Evolutionary conservation across 2,329 filamentous ascomycete species (phyloP).

Genomic region (Nakataea oryzae): DNA sequence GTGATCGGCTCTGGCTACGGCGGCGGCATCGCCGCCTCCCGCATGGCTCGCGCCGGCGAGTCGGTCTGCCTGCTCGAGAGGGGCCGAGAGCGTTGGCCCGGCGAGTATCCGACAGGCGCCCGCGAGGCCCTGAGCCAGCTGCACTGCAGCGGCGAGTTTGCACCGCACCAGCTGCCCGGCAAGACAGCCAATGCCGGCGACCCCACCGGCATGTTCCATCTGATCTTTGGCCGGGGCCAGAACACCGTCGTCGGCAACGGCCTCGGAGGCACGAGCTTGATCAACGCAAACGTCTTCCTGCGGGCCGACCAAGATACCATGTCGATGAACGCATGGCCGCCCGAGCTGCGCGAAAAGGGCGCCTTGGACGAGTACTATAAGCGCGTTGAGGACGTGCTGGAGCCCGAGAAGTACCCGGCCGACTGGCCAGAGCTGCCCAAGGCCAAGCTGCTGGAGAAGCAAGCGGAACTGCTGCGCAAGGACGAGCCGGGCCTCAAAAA

Average conservation of each 20-base stretch:
- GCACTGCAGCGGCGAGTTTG: constrained; percentile 44
- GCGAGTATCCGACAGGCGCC: constrained; percentile 46
- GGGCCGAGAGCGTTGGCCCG: constrained; percentile 55
- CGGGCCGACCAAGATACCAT: constrained; percentile 46
- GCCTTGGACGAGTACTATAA: constrained; percentile 43
- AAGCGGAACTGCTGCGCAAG: constrained; percentile 34
- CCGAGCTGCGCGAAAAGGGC: constrained; percentile 36
- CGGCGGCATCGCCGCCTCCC: constrained; percentile 53
- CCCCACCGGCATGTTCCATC: constrained; percentile 51
- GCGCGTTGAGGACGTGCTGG: constrained; percentile 42
- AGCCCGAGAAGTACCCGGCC: constrained; percentile 47
- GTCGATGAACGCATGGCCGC: constrained; percentile 44
- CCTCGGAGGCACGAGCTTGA: constrained; percentile 53
- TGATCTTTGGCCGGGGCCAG: constrained; percentile 52
- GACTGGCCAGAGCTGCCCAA: constrained; percentile 49
- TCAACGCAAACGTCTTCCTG: constrained; percentile 59
- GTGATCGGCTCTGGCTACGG: constrained; percentile 63
- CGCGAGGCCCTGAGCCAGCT: constrained; percentile 38
- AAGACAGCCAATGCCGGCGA: constrained; percentile 36
- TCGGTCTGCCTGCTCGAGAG: constrained; percentile 55
- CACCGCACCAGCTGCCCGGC: constrained; percentile 28
- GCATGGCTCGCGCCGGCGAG: constrained; percentile 50
- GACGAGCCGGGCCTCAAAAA: constrained; percentile 16
- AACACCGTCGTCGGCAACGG: constrained; percentile 52
- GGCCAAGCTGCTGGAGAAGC: constrained; percentile 42